Evolutionary conservation across 768 basidiomycete species (phyloP), one percentile per base, ranked within the genome.

Genomic region (Kwoniella bestiolae): DNA sequence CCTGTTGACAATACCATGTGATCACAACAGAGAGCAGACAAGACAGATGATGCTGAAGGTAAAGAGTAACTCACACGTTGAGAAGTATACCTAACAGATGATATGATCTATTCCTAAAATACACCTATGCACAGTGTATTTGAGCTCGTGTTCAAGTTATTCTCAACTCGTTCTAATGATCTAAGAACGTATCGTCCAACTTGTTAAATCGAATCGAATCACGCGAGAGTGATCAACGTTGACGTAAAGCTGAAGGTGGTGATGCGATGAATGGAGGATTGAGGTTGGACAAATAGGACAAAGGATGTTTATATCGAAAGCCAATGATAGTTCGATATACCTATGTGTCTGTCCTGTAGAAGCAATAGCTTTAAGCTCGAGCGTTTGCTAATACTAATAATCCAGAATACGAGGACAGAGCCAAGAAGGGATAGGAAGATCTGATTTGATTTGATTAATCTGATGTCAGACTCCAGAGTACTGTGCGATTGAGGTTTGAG

Each of bases 291-390:
- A 55, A 23, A 31, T 28, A 11, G 25, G 52, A 55, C 52, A 55
- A 55, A 55, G 52, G 52, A 55, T 55, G 52, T 55, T 34, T 38
- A 21, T 55, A 18, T 7, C 3, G 5, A 26, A 16, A 34, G 3
- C 31, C 29, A 18, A 55, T n/a, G 12, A 12, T 28, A 11, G n/a
- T 34, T 29, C 32, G 29, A 38, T 55, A 7, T 7, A 47, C 46
- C 25, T 47, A 9, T 14, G n/a, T 16, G 18, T 41, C 38, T 41
- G 38, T 41, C 38, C 18, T 41, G 38, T n/a, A n/a, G n/a, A n/a
- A n/a, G n/a, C n/a, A n/a, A 41, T 18, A 41, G 14, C 38, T 41
- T 14, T 41, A n/a, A 55, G 52, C 52, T 55, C 52, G 52, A 34
- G 52, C 52, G 52, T 34, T 26, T 25, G 12, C 1, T 34, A 32